Percentiles rank a stretch among this genome's conserved stretches.
Evolutionary conservation across 176 grass and related monocot genomes (phyloP).

Genomic region (Rhynchospora pubera): DNA sequence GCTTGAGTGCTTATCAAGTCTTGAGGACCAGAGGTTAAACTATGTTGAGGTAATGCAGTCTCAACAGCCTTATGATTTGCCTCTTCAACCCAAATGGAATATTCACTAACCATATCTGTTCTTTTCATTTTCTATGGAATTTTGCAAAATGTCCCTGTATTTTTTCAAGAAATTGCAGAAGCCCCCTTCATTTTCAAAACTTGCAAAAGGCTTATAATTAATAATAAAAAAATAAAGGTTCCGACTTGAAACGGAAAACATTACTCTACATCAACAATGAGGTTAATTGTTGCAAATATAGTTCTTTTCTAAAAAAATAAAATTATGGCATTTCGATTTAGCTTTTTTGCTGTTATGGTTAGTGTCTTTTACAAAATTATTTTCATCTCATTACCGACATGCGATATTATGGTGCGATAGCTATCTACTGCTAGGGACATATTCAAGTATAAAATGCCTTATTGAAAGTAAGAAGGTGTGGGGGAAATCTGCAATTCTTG

Average conservation of each 20-base stretch:
- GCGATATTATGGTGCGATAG: background rate
- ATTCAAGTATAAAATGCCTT: background rate
- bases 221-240: background rate
- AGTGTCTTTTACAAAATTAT: background rate
- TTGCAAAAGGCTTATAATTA: background rate
- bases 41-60: slow-evolving; percentile 79
- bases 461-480: background rate
- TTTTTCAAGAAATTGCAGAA: background rate
- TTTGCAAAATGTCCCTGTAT: background rate
- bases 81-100: background rate
- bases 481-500: background rate
- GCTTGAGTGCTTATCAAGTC: slow-evolving; percentile 95
- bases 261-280: background rate
- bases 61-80: background rate
- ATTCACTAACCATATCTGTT: background rate
- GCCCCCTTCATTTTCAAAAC: background rate
- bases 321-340: background rate
- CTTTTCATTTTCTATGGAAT: background rate
- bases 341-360: background rate
- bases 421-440: background rate
- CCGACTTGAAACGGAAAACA: background rate
- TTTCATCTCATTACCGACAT: background rate
- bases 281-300: slow-evolving; percentile 3
- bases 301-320: background rate
- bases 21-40: slow-evolving; percentile 94